A percentile compares a stretch with the other conserved stretches of the same genome.
phyloP scores from a whole-genome alignment of 495 filamentous ascomycete genomes.

The Neurospora hispaniola region DNA sequence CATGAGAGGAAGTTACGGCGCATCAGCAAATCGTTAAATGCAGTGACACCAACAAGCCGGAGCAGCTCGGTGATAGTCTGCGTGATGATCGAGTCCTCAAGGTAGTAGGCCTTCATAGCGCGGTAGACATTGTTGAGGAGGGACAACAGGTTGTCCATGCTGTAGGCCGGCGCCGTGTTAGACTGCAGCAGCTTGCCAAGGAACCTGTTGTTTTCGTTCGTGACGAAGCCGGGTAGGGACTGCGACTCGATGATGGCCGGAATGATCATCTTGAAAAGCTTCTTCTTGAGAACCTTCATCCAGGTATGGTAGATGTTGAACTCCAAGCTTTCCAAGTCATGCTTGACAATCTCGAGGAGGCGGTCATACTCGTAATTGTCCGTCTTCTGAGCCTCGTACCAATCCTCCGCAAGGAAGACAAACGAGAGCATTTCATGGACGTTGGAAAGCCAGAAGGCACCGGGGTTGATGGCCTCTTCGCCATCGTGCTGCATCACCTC shows the following conservation, averaged over 20 bases:
- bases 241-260: slow-evolving; percentile 98
- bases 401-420: slow-evolving; percentile 97
- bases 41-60: slow-evolving; percentile 89
- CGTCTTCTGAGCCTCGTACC: slow-evolving; percentile 98
- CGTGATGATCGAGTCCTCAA: slow-evolving; percentile 90
- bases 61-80: slow-evolving; percentile 93
- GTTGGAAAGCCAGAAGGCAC: slow-evolving; percentile 98
- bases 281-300: slow-evolving; percentile 99
- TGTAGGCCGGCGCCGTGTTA: slow-evolving; percentile 82
- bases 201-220: slow-evolving; percentile 95
- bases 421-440: slow-evolving; percentile 99
- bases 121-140: slow-evolving; percentile 95
- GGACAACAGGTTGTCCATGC: slow-evolving; percentile 97
- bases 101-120: slow-evolving; percentile 95
- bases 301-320: slow-evolving; percentile 99
- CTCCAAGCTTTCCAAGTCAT: slow-evolving; percentile 93
- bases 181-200: slow-evolving; percentile 89
- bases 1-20: slow-evolving; percentile 96
- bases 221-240: slow-evolving; percentile 95
- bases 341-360: slow-evolving; percentile 95
- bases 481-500: slow-evolving; percentile 98
- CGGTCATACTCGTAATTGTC: slow-evolving; percentile 99
- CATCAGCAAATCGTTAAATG: slow-evolving; percentile 98
- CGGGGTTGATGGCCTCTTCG: slow-evolving; percentile 93
- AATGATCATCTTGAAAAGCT: slow-evolving; percentile 98